These are phyloP conservation scores for Tricholoma saponaceum DNA, from an alignment of 768 basidiomycete genomes.

Conservation along the genomic window DNA sequence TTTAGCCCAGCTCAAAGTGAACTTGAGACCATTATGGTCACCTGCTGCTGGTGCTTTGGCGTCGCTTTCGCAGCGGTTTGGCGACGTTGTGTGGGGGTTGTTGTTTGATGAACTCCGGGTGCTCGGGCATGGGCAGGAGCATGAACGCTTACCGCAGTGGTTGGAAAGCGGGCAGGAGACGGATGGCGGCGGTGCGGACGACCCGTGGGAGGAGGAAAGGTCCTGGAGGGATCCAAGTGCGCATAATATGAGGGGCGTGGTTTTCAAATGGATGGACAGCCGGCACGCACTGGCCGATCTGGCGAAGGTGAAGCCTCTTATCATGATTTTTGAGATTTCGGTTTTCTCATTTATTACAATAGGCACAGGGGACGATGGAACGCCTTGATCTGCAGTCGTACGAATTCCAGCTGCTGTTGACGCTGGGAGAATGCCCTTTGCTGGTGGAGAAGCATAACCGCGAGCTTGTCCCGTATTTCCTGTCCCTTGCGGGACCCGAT, in stretches of 20 bases:
- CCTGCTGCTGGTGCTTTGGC: constrained; percentile 71
- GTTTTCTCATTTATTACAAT: neutral
- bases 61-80: constrained; percentile 48
- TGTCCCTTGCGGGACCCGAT: constrained; percentile 44
- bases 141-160: constrained; percentile 1
- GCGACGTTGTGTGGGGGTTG: constrained; percentile 67
- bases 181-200: constrained; percentile 24
- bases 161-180: constrained; percentile 8
- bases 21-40: constrained; percentile 86
- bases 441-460: constrained; percentile 87
- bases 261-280: constrained; percentile 45
- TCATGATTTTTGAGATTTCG: neutral
- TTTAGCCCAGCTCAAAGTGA: constrained; percentile 88
- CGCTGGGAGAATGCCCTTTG: constrained; percentile 63
- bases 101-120: constrained; percentile 41
- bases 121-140: constrained; percentile 14
- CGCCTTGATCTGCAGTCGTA: constrained; percentile 75
- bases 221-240: constrained; percentile 75
- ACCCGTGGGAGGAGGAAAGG: constrained; percentile 66
- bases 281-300: constrained; percentile 22
- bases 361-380: constrained; percentile 34
- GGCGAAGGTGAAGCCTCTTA: constrained; percentile 26
- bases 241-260: constrained; percentile 50
- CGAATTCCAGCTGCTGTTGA: constrained; percentile 72
- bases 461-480: constrained; percentile 82